Evolutionary conservation across 1,284 basidiomycete genomes (phyloP).

Genomic region (Trametes versicolor): DNA sequence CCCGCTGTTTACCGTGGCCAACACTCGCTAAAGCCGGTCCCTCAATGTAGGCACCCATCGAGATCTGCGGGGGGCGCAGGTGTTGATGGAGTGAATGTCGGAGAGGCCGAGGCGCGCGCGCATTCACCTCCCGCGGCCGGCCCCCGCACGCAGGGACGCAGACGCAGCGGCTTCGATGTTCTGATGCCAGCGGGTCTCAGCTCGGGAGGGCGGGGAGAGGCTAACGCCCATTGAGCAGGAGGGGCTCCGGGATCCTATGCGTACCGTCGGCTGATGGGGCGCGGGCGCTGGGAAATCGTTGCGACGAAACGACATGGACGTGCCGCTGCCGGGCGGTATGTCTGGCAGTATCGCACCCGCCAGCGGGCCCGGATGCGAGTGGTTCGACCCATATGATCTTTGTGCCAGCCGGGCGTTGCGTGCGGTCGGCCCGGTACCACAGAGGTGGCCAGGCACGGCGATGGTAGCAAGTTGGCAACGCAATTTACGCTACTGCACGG

Average conservation of each 20-base stretch:
- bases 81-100: background rate
- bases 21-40: background rate
- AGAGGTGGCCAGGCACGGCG: too few relatives aligned
- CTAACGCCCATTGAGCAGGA: slow-evolving; percentile 16
- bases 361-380: background rate
- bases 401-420: too few relatives aligned
- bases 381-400: too few relatives aligned
- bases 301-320: background rate
- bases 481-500: too few relatives aligned
- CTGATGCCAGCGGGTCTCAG: slow-evolving; percentile 10
- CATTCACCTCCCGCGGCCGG: background rate
- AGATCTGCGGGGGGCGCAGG: background rate
- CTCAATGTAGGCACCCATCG: background rate
- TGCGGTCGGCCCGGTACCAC: too few relatives aligned
- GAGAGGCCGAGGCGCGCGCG: background rate
- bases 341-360: background rate
- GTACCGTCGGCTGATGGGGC: slow-evolving; percentile 4
- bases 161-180: background rate
- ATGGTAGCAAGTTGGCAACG: too few relatives aligned
- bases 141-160: background rate
- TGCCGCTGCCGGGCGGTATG: background rate
- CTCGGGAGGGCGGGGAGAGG: background rate
- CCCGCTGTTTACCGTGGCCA: background rate
- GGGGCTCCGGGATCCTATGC: background rate
- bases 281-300: background rate